phyloP scores from a whole-genome alignment of 2,329 filamentous ascomycete genomes.

The Clarireedia sp. region DNA sequence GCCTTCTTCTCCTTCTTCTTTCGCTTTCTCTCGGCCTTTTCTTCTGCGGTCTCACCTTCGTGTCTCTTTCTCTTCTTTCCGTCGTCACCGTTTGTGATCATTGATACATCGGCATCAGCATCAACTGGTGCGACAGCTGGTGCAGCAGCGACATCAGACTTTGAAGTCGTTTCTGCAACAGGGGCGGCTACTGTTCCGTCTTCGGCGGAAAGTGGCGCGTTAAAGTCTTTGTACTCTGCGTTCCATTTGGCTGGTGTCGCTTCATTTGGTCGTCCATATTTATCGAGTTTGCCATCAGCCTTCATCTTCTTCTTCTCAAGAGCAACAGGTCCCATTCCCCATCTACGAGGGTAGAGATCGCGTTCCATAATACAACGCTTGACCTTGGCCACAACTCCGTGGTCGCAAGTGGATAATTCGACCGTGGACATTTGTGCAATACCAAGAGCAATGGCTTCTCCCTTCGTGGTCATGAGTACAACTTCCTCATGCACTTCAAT shows the following conservation, averaged over 20 bases:
- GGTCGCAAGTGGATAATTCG: constrained; percentile 92
- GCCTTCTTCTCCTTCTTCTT: constrained; percentile 46
- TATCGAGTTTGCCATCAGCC: constrained; percentile 94
- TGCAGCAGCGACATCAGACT: constrained; percentile 33
- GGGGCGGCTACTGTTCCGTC: constrained; percentile 30
- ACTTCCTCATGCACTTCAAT: constrained; percentile 96
- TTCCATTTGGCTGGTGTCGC: constrained; percentile 92
- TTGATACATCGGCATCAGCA: constrained; percentile 37
- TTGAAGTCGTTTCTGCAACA: constrained; percentile 33
- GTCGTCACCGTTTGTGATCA: constrained; percentile 46
- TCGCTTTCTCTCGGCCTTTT: constrained; percentile 45
- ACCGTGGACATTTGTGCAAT: constrained; percentile 98
- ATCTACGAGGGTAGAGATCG: constrained; percentile 91
- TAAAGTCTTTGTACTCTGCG: constrained; percentile 85
- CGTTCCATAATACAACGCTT: constrained; percentile 99
- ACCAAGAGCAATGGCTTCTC: constrained; percentile 92
- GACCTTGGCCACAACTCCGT: constrained; percentile 96
- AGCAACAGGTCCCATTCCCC: constrained; percentile 90
- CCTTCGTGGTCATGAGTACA: constrained; percentile 98
- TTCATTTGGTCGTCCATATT: constrained; percentile 90
- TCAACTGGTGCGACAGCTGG: constrained; percentile 32
- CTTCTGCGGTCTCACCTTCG: constrained; percentile 65
- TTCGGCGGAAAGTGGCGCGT: constrained; percentile 41
- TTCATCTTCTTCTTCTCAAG: constrained; percentile 99
- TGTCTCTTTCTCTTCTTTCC: constrained; percentile 75